Base-by-base conservation (phyloP, 1,284 basidiomycete species). In the Vanrija sp. region DNA sequence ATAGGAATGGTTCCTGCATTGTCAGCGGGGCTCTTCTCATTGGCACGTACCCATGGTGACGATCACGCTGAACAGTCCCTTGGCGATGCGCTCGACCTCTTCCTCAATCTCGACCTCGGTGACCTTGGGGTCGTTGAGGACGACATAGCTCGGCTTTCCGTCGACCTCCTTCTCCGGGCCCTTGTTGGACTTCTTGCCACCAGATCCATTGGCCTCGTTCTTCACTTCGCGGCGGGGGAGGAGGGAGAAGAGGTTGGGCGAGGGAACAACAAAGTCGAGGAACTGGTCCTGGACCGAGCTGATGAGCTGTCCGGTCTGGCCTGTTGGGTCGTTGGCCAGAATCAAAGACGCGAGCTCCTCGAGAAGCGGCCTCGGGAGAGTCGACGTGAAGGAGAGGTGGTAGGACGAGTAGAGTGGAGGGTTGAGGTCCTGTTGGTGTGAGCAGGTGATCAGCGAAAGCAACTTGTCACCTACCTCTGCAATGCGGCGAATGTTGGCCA, bases 311-410 rank as follows among this genome's bases (percentile, higher is more conserved):
- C 86, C 88, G 1, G 90, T 91, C 0, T 88, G 87, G 15, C 76
- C 76, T 1, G 72, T 60, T 6, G 74, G 74, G 45, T 77, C 77
- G 67, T 90, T 89, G 47, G 85, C 81, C 0, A 95, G 92, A 5
- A 96, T 90, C 2, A 86, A 83, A 10, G 86, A 86, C 0, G 96
- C 96, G 23, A 99, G 83, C 74, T 98, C 94, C 74, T 99, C 96
- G 18, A 99, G 81, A 23, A 98, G 79, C 4, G 90, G 81, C 52
- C 94, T 84, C 1, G 93, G 85, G 2, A 98, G 80, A 0, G 91
- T 86, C 56, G 93, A 93, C 9, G 94, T 93, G 72, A 98, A 98
- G 72, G 95, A 97, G 64, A 99, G 80, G 75, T 98, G 89, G 73
- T 88, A 93, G 0, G 90, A 86, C 66, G 96, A 92, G 73, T 99